Conservation (phyloP, 441 rosid genomes). For the Erysimum pusillum region DNA sequence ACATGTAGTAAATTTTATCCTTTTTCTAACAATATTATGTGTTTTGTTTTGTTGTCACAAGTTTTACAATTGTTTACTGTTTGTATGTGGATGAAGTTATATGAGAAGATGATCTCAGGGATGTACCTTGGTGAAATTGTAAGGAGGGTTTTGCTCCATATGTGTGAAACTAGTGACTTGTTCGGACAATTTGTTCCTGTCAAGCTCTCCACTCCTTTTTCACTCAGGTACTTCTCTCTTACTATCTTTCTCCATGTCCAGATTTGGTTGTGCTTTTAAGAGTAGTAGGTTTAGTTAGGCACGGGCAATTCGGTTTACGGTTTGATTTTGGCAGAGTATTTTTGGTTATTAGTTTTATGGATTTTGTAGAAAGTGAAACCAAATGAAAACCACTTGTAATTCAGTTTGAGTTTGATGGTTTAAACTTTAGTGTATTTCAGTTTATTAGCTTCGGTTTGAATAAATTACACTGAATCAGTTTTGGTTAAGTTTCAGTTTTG, state of each 20-base stretch:
- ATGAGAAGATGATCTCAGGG: slow-evolving; percentile 93
- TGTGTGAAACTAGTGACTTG: slow-evolving; percentile 70
- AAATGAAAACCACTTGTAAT: not conserved
- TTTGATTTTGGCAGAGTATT: not conserved
- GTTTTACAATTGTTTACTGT: slow-evolving; percentile 3
- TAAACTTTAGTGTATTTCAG: not conserved
- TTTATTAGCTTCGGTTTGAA: not conserved
- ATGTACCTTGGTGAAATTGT: slow-evolving; percentile 95
- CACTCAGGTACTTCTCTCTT: slow-evolving; percentile 56
- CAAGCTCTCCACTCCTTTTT: slow-evolving; percentile 63
- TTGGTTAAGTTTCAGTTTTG: not conserved
- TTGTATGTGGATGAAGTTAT: slow-evolving; percentile 60
- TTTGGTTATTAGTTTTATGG: not conserved
- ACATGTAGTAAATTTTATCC: slow-evolving; percentile 61
- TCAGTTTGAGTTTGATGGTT: not conserved
- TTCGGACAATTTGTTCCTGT: slow-evolving; percentile 61
- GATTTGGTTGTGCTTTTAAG: not conserved
- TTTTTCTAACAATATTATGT: not conserved
- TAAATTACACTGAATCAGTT: not conserved
- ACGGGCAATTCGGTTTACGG: not conserved
- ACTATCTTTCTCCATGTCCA: slow-evolving; percentile 22
- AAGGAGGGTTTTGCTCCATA: slow-evolving; percentile 62
- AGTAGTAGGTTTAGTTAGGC: not conserved
- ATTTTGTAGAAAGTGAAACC: not conserved
- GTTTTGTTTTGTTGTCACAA: not conserved